A percentile compares a stretch with the other conserved stretches of the same genome.
These are phyloP conservation scores for Leptodermis oblonga DNA, from an alignment of 257 asterid species.

Conservation along the genomic window DNA sequence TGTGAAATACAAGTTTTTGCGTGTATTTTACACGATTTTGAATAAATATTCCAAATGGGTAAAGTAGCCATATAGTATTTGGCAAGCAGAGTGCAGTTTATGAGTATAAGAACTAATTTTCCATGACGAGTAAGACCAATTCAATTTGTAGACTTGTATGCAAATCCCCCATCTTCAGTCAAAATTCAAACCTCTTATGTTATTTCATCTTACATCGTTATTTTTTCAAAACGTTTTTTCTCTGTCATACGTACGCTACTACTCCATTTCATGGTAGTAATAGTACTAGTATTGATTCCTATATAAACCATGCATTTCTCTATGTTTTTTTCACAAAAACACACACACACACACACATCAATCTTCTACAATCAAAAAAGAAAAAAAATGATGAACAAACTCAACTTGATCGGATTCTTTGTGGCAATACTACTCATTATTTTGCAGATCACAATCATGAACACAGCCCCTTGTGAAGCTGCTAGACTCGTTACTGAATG, in stretches of 20 bases:
- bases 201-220: too few relatives aligned
- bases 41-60: too few relatives aligned
- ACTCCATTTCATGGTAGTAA: neutral
- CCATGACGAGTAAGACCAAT: conserved; percentile 11
- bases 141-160: conserved; percentile 10
- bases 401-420: too few relatives aligned
- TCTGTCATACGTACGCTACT: neutral
- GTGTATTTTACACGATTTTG: too few relatives aligned
- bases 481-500: neutral
- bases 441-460: conserved; percentile 9
- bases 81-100: neutral
- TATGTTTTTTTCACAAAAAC: neutral
- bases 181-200: conserved; percentile 25
- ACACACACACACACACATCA: neutral
- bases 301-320: neutral
- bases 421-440: neutral
- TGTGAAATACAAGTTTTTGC: too few relatives aligned
- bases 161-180: conserved; percentile 3
- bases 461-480: conserved; percentile 8
- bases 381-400: neutral
- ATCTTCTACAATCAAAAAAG: neutral
- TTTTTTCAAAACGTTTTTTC: neutral
- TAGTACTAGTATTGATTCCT: neutral
- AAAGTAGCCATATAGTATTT: too few relatives aligned
- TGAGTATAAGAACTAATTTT: neutral